Percentiles rank a stretch among this genome's conserved stretches.
phyloP scores from a whole-genome alignment of 495 filamentous ascomycete species.

The Annulohypoxylon bovei region DNA sequence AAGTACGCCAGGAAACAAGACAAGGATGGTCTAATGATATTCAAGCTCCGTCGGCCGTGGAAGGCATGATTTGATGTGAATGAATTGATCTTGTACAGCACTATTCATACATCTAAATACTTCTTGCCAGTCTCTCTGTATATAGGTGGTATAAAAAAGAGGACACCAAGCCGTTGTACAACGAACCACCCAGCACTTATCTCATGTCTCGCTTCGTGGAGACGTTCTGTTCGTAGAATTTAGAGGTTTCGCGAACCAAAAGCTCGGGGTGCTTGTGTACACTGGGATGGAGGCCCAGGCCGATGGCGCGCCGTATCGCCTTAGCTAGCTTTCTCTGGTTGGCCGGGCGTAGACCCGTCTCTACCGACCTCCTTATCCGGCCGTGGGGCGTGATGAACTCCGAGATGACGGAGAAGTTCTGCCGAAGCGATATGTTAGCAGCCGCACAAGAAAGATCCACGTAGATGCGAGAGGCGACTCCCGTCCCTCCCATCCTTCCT shows the following conservation, averaged over 20 bases:
- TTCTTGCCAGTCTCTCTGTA: slow-evolving; percentile 39
- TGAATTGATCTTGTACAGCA: slow-evolving; percentile 44
- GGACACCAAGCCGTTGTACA: slow-evolving; percentile 36
- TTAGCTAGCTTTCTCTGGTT: slow-evolving; percentile 95
- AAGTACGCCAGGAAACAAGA: slow-evolving; percentile 51
- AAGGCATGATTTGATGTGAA: slow-evolving; percentile 49
- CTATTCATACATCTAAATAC: slow-evolving; percentile 42
- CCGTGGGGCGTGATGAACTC: slow-evolving; percentile 88
- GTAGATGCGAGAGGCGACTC: no score
- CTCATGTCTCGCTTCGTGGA: slow-evolving; percentile 13
- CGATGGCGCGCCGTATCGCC: slow-evolving; percentile 87
- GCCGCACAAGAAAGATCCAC: no score
- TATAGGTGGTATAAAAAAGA: slow-evolving; percentile 30
- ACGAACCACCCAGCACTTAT: slow-evolving; percentile 21
- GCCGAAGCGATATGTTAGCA: slow-evolving; percentile 2
- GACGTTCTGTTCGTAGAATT: slow-evolving; percentile 27
- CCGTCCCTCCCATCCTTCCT: background rate
- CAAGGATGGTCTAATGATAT: slow-evolving; percentile 50
- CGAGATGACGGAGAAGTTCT: slow-evolving; percentile 94
- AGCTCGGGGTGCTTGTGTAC: slow-evolving; percentile 94
- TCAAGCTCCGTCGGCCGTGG: slow-evolving; percentile 56
- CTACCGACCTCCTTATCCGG: slow-evolving; percentile 75
- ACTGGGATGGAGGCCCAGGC: slow-evolving; percentile 90
- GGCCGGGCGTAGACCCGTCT: slow-evolving; percentile 83
- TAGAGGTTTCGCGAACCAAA: slow-evolving; percentile 53